Conservation (phyloP, 441 rosid species). For the Syzygium malaccense region DNA sequence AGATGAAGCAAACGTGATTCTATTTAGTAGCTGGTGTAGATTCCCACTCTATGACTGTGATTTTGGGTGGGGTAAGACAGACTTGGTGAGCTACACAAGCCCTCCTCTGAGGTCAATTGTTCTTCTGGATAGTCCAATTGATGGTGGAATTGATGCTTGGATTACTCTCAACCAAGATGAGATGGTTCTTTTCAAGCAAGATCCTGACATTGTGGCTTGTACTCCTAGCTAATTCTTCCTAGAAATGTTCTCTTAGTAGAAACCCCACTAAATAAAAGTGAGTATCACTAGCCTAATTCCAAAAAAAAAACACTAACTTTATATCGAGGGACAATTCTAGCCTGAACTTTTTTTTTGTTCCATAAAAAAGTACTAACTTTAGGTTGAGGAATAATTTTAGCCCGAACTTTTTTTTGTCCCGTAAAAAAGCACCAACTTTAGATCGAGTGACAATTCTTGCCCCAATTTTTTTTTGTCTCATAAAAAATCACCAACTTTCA, state of each 20-base stretch:
- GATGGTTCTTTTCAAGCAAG: background rate
- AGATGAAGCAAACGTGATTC: background rate
- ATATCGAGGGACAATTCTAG: too few relatives aligned
- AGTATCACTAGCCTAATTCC: background rate
- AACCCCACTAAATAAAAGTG: background rate
- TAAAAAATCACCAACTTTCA: too few relatives aligned
- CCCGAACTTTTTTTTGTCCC: too few relatives aligned
- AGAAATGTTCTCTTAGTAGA: background rate
- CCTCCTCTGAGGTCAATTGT: conserved; percentile 2
- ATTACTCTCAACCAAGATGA: background rate
- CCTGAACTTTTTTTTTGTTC: too few relatives aligned
- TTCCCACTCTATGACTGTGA: conserved; percentile 9
- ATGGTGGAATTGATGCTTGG: conserved; percentile 1
- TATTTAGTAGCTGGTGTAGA: background rate
- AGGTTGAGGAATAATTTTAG: too few relatives aligned
- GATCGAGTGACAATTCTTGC: too few relatives aligned
- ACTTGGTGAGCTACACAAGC: background rate
- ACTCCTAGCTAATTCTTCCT: background rate
- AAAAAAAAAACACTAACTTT: too few relatives aligned
- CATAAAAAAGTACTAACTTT: too few relatives aligned
- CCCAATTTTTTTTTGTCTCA: too few relatives aligned
- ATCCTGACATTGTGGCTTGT: background rate
- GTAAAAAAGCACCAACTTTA: too few relatives aligned
- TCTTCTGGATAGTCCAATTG: conserved; percentile 15
- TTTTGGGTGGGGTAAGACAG: conserved; percentile 22